Percentiles rank a stretch among this genome's conserved stretches.
phyloP scores from a whole-genome alignment of 2,329 filamentous ascomycete genomes.

The Zymoseptoria pseudotritici region DNA sequence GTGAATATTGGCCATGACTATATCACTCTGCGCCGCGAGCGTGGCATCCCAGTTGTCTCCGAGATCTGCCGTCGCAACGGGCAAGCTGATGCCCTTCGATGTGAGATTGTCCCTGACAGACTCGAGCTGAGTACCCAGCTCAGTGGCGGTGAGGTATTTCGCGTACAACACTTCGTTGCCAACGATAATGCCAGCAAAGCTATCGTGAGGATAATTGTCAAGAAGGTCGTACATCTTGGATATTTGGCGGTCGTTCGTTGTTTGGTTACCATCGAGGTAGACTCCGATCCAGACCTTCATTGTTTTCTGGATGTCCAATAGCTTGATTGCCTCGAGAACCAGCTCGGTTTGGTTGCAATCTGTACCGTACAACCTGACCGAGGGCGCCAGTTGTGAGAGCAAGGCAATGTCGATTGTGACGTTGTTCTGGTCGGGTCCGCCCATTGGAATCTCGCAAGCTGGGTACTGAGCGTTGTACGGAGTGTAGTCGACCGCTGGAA shows the following conservation, averaged over 20 bases:
- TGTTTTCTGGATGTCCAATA: conserved; percentile 58
- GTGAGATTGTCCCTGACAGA: conserved; percentile 68
- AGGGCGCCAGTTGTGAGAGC: conserved; percentile 81
- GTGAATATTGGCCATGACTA: conserved; percentile 94
- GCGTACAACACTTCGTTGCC: conserved; percentile 58
- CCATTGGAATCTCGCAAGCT: conserved; percentile 56
- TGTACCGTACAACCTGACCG: conserved; percentile 82
- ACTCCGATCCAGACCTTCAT: conserved; percentile 93
- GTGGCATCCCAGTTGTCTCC: conserved; percentile 75
- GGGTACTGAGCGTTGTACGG: conserved; percentile 87
- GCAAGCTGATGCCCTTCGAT: conserved; percentile 57
- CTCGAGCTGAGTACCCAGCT: conserved; percentile 58
- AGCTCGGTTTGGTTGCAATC: conserved; percentile 98
- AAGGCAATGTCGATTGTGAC: conserved; percentile 86
- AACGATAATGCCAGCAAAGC: conserved; percentile 55
- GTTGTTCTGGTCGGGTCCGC: conserved; percentile 86
- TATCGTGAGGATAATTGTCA: conserved; percentile 49
- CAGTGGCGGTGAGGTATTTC: conserved; percentile 56
- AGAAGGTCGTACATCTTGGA: conserved; percentile 77
- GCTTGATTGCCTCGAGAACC: conserved; percentile 74
- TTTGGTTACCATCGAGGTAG: conserved; percentile 77
- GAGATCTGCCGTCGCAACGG: conserved; percentile 80
- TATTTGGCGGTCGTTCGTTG: conserved; percentile 77
- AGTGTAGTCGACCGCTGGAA: conserved; percentile 92
- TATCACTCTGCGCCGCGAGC: conserved; percentile 66